Base-by-base conservation (phyloP, 2,329 filamentous ascomycete species). In the Nigrograna mackinnonii region DNA sequence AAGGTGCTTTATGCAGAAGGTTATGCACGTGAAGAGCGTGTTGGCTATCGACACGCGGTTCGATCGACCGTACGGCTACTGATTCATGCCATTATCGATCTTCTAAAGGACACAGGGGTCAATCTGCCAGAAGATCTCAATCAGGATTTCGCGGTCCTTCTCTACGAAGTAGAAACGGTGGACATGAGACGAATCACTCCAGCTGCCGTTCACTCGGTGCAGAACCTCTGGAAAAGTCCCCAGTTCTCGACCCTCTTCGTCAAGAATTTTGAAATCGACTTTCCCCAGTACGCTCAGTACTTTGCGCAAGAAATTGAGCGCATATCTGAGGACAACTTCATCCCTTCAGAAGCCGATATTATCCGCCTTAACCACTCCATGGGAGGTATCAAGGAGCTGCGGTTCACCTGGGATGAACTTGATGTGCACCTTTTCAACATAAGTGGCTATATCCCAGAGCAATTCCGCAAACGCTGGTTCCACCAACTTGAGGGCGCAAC, bases 391-490 rank as follows among this genome's bases (percentile, higher is more conserved):
- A 63, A 62, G 36, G 64, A 67, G 38, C 41, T 66, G 7, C 62
- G 64, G 31, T 67, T 67, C 46, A 50, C 50, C 24, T 67, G 64
- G 64, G 62, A 65, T 35, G 62, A 64, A 35, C 47, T 67, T 2
- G 58, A 59, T 19, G 55, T 67, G 4, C 64, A 66, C 35, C 53
- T 67, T 2, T 67, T 67, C 54, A 66, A 65, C 47, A 61, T 67
- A 41, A 57, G 50, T 18, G 60, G 60, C 34, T 59, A 54, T 41
- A 54, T 65, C 7, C 57, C 61, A 2, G 49, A 56, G 22, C 57
- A 62, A 31, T 66, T 67, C 43, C 55, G 57, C 6, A 62, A 60
- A 22, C 62, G 63, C 22, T 67, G 64, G 64, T 60, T 64, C 41
- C 64, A 67, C 32, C 64, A 67, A 36, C 58, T 67, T 39, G 64